Evolutionary conservation across 495 filamentous ascomycete genomes (phyloP).

Genomic region (Penicillium pulvis): DNA sequence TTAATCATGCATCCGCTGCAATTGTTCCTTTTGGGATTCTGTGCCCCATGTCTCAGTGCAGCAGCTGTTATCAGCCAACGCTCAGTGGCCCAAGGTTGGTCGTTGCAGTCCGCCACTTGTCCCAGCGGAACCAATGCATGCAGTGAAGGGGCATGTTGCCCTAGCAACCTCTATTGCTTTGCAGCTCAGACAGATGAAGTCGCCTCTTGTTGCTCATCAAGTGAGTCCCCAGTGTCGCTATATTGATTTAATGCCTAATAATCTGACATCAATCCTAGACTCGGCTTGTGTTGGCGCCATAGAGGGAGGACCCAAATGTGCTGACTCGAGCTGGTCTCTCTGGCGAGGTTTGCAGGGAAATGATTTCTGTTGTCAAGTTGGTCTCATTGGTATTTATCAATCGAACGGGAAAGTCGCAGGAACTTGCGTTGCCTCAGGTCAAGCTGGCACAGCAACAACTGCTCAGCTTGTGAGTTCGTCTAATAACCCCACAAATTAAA

Average conservation of each 20-base stretch:
- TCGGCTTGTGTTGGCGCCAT: conserved; percentile 21
- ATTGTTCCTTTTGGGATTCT: background rate
- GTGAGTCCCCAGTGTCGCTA: conserved; percentile 8
- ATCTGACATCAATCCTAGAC: background rate
- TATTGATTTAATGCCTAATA: background rate
- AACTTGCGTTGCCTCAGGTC: conserved; percentile 19
- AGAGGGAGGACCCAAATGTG: conserved; percentile 20
- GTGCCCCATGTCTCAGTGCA: background rate
- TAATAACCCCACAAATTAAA: background rate
- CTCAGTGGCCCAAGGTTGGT: conserved; percentile 20
- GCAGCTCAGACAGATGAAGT: conserved; percentile 20
- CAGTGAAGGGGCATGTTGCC: conserved; percentile 22
- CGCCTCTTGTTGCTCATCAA: conserved; percentile 21
- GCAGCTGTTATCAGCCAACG: conserved; percentile 3
- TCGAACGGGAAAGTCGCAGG: conserved; percentile 18
- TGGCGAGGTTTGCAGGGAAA: conserved; percentile 24
- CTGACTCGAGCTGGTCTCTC: conserved; percentile 25
- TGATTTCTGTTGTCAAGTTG: conserved; percentile 24
- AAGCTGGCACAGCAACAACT: conserved; percentile 6
- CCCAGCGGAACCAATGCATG: conserved; percentile 18
- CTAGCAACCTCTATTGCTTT: conserved; percentile 18
- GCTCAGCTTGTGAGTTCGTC: background rate
- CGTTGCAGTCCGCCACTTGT: conserved; percentile 21
- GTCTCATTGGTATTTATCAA: conserved; percentile 20
- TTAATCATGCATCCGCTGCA: background rate